A percentile compares a stretch with the other conserved stretches of the same genome.
These are phyloP conservation scores for Fusarium albosuccineum DNA, from an alignment of 2,329 filamentous ascomycete species.

Conservation along the genomic window DNA sequence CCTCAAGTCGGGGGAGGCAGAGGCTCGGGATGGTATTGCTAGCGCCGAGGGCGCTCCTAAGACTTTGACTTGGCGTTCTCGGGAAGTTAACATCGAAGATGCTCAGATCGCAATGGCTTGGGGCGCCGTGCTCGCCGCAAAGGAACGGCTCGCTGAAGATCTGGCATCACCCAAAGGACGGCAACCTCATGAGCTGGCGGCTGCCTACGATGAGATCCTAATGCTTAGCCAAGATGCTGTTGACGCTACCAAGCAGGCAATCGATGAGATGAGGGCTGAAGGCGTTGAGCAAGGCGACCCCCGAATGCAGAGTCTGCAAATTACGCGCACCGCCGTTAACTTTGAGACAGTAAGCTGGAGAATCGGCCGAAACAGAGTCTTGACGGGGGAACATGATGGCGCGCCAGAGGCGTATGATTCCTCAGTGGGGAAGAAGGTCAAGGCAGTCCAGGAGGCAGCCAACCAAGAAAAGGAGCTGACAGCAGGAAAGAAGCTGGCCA, in stretches of 20 bases:
- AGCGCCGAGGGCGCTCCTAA: conserved; percentile 72
- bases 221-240: conserved; percentile 93
- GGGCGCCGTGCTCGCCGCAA: conserved; percentile 73
- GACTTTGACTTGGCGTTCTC: conserved; percentile 86
- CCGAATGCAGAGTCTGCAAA: conserved; percentile 91
- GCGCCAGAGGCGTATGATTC: conserved; percentile 67
- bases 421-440: conserved; percentile 63
- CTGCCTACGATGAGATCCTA: conserved; percentile 91
- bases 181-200: conserved; percentile 77
- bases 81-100: conserved; percentile 90
- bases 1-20: conserved; percentile 67
- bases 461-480: conserved; percentile 72
- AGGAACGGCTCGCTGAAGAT: conserved; percentile 61
- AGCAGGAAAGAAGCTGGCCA: conserved; percentile 79
- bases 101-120: conserved; percentile 90
- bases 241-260: conserved; percentile 92
- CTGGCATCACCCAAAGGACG: conserved; percentile 59
- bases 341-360: conserved; percentile 96
- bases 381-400: conserved; percentile 88
- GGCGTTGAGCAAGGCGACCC: conserved; percentile 85
- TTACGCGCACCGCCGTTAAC: conserved; percentile 92
- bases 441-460: conserved; percentile 52
- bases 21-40: conserved; percentile 63
- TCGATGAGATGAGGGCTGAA: conserved; percentile 89
- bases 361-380: conserved; percentile 89